Base-by-base conservation (phyloP, 306 rosid genomes). In the Gynostemma pentaphyllum region DNA sequence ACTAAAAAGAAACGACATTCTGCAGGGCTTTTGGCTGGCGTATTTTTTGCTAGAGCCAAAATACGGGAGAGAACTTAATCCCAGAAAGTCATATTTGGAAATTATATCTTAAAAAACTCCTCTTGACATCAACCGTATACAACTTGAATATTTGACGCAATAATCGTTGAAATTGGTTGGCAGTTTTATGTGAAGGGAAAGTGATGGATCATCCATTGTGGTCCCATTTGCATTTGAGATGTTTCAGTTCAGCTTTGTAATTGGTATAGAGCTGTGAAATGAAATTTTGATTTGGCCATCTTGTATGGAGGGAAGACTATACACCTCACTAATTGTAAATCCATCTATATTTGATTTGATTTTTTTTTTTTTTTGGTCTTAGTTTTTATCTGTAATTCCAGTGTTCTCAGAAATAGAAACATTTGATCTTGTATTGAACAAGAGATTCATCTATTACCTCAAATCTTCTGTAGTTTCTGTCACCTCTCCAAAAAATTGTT, bases 21-120 rank as follows among this genome's bases (percentile, higher is more conserved):
- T 80, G 78, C 65, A 94, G 99, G 99, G 57, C 96, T 94, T 56
- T 16, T 94, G 72, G 99, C 99, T 5, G 99, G 99, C 62, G 90
- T 94, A 46, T 74, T 94, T 79, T 94, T 94, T 22, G 99, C 97
- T 0, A 81, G 83, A 81, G 99, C 99, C 71, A 94, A 94, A 81
- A 82, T 92, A 77, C 76, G 75, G 61, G 95, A 85, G 75, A 84
- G 83, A 84, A 74, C 84, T 64, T 78, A 83, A 73, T 60, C 79
- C 27, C 80, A 71, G 71, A 73, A 44, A 22, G 53, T 21, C 45
- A 21, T 46, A 21, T 13, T 42, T 12, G 46, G 46, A 12, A 42
- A 42, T 11, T 42, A 12, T 12, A 42, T 16, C 13, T 27, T 3
- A 41, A 22, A 60, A 27, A 13, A 39, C 34, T 60, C 39, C 2